These are phyloP conservation scores for Phaeosphaeriaceae sp. DNA, from an alignment of 2,329 filamentous ascomycete genomes.

Conservation along the genomic window DNA sequence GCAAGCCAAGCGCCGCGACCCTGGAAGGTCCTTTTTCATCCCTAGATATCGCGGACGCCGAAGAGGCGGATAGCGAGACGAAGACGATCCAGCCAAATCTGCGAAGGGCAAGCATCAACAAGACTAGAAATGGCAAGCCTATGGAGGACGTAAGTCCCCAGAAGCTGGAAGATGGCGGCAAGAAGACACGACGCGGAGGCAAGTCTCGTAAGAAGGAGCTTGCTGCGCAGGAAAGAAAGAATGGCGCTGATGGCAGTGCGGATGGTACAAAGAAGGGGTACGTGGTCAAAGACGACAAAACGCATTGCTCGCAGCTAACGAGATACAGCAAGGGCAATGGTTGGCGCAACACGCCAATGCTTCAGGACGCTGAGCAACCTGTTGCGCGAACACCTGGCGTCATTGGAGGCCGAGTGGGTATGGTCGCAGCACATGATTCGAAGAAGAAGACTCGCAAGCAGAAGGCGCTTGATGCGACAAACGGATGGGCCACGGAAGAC, in stretches of 20 bases:
- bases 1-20: slow-evolving; percentile 49
- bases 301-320: slow-evolving; percentile 18
- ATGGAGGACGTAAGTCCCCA: slow-evolving; percentile 45
- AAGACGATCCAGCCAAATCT: slow-evolving; percentile 31
- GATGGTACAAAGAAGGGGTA: slow-evolving; percentile 43
- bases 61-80: slow-evolving; percentile 47
- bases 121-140: slow-evolving; percentile 50
- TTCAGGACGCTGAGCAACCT: slow-evolving; percentile 65
- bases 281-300: slow-evolving; percentile 32
- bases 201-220: slow-evolving; percentile 56
- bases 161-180: slow-evolving; percentile 49
- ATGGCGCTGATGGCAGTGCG: slow-evolving; percentile 36
- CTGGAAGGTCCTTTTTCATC: slow-evolving; percentile 51
- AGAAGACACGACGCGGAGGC: slow-evolving; percentile 56
- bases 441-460: slow-evolving; percentile 56
- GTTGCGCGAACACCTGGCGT: slow-evolving; percentile 45
- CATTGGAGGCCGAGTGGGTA: slow-evolving; percentile 47
- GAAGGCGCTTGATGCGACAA: slow-evolving; percentile 65
- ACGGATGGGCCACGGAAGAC: slow-evolving; percentile 95
- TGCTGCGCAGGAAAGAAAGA: slow-evolving; percentile 50
- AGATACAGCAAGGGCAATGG: slow-evolving; percentile 63
- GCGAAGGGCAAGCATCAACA: slow-evolving; percentile 49
- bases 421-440: slow-evolving; percentile 46
- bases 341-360: slow-evolving; percentile 72
- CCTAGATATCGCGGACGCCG: slow-evolving; percentile 49